A percentile compares a stretch with the other conserved stretches of the same genome.
phyloP scores from a whole-genome alignment of 1,284 basidiomycete genomes.

The Mrakiaceae sp. region DNA sequence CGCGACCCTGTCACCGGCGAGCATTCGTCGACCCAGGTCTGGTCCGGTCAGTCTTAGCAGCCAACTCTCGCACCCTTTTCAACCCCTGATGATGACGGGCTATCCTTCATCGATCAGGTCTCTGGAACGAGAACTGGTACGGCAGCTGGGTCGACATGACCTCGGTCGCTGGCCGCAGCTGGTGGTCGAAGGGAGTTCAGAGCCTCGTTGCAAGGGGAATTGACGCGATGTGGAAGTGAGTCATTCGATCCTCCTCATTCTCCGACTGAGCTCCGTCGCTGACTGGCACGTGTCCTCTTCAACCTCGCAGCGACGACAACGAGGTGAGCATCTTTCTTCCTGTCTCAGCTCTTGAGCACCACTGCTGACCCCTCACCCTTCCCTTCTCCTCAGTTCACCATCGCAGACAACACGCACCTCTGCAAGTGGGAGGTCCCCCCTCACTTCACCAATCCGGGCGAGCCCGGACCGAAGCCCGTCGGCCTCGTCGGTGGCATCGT shows the following conservation, averaged over 20 bases:
- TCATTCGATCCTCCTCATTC: neutral
- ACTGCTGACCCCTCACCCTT: neutral
- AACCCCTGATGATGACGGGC: neutral
- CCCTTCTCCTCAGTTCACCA: neutral
- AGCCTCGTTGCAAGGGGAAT: conserved; percentile 33
- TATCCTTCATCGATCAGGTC: neutral
- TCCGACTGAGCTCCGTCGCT: neutral
- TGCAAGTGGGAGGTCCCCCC: conserved; percentile 22
- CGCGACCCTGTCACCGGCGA: conserved; percentile 27
- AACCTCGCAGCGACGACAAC: conserved; percentile 20
- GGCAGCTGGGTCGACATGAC: conserved; percentile 39
- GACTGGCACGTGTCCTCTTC: neutral
- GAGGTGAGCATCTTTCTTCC: conserved; percentile 15
- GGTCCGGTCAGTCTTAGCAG: conserved; percentile 23
- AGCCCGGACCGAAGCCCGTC: conserved; percentile 24
- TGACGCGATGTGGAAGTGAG: conserved; percentile 38
- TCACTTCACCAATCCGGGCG: conserved; percentile 13
- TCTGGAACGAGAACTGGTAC: conserved; percentile 25
- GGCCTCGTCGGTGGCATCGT: conserved; percentile 36
- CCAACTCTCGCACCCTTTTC: neutral
- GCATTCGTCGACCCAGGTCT: conserved; percentile 34
- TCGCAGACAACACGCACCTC: conserved; percentile 1
- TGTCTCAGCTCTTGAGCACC: neutral
- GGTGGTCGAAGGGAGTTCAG: conserved; percentile 36
- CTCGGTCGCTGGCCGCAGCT: conserved; percentile 30